Conservation (phyloP, 768 basidiomycete species). For the Cystobasidium ongulense region DNA sequence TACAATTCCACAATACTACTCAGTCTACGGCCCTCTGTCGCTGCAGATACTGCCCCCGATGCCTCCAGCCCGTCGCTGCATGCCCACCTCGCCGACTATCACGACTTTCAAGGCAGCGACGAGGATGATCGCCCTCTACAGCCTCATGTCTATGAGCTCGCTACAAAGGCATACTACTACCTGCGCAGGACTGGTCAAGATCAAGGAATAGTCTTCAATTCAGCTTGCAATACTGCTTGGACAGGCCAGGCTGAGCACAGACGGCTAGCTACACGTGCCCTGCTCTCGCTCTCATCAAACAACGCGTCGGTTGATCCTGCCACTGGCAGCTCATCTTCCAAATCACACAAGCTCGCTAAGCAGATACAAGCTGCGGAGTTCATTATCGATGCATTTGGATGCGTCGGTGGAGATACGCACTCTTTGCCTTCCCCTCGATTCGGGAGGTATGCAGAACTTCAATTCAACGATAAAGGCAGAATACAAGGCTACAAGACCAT, state of each 20-base stretch:
- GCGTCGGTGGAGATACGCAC: conserved; percentile 60
- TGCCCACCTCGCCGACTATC: conserved; percentile 17
- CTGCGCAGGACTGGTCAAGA: conserved; percentile 91
- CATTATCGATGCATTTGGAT: conserved; percentile 89
- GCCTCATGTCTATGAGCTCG: conserved; percentile 87
- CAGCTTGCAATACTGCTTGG: conserved; percentile 72
- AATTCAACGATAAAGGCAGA: conserved; percentile 86
- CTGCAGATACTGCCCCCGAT: background rate
- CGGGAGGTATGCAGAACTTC: conserved; percentile 95
- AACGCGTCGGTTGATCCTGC: conserved; percentile 80
- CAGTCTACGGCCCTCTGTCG: background rate
- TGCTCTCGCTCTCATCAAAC: conserved; percentile 78
- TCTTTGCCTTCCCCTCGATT: conserved; percentile 88
- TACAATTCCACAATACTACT: conserved; percentile 10
- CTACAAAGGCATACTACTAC: conserved; percentile 87
- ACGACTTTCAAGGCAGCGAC: conserved; percentile 47
- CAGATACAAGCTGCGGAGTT: conserved; percentile 91
- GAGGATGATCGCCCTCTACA: conserved; percentile 49
- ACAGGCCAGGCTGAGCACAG: conserved; percentile 90
- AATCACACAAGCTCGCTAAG: conserved; percentile 51
- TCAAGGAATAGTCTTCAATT: conserved; percentile 65
- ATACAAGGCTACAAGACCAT: conserved; percentile 85
- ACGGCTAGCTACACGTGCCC: conserved; percentile 77
- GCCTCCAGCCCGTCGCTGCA: background rate
- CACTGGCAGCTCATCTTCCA: conserved; percentile 34